Percentiles rank a stretch among this genome's conserved stretches.
These are phyloP conservation scores for Pythium aristosporum DNA, from an alignment of 352 stramenopile genomes.

Conservation along the genomic window DNA sequence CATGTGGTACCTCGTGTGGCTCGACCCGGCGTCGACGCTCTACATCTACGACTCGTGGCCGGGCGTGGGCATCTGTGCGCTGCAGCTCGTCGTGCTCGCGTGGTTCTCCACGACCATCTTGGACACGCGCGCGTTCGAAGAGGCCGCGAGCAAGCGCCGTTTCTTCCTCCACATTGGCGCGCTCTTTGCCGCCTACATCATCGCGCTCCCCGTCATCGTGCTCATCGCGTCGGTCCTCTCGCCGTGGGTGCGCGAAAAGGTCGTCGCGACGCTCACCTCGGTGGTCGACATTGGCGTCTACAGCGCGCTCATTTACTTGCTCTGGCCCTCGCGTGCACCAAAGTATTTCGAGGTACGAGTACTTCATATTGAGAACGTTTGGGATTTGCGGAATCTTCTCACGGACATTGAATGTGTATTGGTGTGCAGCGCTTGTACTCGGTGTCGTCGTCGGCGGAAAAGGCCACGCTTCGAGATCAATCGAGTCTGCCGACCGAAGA, in stretches of 20 bases:
- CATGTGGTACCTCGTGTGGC: conserved; percentile 81
- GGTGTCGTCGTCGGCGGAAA: conserved; percentile 66
- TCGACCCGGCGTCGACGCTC: conserved; percentile 71
- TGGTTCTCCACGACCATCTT: conserved; percentile 73
- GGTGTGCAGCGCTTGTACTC: conserved; percentile 59
- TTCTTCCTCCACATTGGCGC: conserved; percentile 67
- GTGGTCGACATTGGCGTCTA: conserved; percentile 57
- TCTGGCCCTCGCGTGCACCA: conserved; percentile 69
- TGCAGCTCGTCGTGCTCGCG: conserved; percentile 56
- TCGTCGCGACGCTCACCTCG: conserved; percentile 54
- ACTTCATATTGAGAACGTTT: background rate
- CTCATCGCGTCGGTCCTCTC: conserved; percentile 70
- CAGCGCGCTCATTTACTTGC: conserved; percentile 58
- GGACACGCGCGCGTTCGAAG: conserved; percentile 62
- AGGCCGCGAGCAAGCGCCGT: conserved; percentile 45
- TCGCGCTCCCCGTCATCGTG: conserved; percentile 67
- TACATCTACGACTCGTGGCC: conserved; percentile 86
- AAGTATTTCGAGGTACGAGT: conserved; percentile 71
- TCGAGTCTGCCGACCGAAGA: conserved; percentile 58
- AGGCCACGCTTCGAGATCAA: conserved; percentile 60
- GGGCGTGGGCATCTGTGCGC: conserved; percentile 56
- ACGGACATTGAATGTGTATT: too few relatives aligned
- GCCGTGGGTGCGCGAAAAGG: conserved; percentile 78
- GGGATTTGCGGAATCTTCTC: conserved; percentile 1
- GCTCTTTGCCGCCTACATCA: conserved; percentile 72